Evolutionary conservation across 495 filamentous ascomycete species (phyloP), one percentile per base, ranked within the genome.

Genomic region (Tuber borchii): DNA sequence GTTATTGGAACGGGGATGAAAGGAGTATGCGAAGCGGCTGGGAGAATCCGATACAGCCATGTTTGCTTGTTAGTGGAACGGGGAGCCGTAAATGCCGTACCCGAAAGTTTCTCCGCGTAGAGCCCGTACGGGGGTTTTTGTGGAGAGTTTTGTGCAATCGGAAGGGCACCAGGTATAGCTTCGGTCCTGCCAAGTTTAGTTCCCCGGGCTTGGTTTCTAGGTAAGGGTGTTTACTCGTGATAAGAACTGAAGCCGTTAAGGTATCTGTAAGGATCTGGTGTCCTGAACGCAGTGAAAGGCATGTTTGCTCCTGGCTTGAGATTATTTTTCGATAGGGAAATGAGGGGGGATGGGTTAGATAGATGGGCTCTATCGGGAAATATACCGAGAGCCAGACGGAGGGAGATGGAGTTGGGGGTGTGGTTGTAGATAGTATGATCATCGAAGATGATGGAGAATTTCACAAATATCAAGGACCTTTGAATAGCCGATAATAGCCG

Each of bases 31-130:
- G 93, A 88, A 61, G 93, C 93, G 0, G 92, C 88, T 48, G 94
- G 94, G 42, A 97, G 86, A 76, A 97, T 93, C 17, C 94, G 89
- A 83, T 97, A 97, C n/a, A 97, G 90, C 94, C 94, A 97, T 51
- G 94, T 88, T 81, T 97, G 94, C 83, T 91, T 90, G 85, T 97
- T 97, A 83, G 95, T 92, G 84, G 91, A 88, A 26, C 94, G 89
- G 0, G 94, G 94, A 9, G 94, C 93, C 40, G 94, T 97, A 83
- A 97, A 97, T 51, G 94, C 91, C 10, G 94, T 97, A 22, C 94
- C 94, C 1, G 94, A 97, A 42, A 97, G 89, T 87, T 97, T 97
- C 84, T 97, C 94, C 70, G 93, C 88, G 83, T 97, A 97, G 56
- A 97, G 88, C 1, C 94, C 94, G 71, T 91, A 89, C 0, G 93